A percentile compares a stretch with the other conserved stretches of the same genome.
Evolutionary conservation across 2,329 filamentous ascomycete genomes (phyloP).

Genomic region (Myriosclerotinia duriaeana): DNA sequence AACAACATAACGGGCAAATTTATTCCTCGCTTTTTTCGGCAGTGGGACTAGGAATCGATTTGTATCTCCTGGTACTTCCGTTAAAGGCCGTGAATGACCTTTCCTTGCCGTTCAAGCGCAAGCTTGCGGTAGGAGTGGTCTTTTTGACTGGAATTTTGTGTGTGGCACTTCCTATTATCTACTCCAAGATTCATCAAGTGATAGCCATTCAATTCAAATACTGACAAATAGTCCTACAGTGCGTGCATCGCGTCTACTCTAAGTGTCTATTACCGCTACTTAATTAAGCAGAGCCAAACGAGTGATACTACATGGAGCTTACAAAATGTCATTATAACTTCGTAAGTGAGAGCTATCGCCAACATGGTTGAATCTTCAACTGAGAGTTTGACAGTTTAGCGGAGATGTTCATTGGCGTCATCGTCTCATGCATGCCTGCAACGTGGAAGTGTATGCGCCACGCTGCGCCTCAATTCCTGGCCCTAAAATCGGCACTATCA

Average conservation of each 20-base stretch:
- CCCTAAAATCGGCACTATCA: neutral
- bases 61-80: neutral
- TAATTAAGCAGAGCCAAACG: neutral
- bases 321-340: neutral
- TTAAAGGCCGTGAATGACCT: neutral
- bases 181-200: no score
- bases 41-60: neutral
- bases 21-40: neutral
- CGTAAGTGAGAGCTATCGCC: neutral
- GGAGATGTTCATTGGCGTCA: neutral
- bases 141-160: neutral
- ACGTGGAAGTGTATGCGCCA: neutral
- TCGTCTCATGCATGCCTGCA: constrained; percentile 1
- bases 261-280: neutral
- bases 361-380: neutral
- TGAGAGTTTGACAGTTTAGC: neutral
- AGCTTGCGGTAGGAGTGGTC: neutral
- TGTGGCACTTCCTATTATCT: no score
- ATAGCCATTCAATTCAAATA: neutral
- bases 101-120: neutral
- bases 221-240: neutral
- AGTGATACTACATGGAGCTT: neutral
- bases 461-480: neutral
- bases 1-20: neutral
- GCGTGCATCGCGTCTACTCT: neutral